Evolutionary conservation across 1,139 yeast genomes (phyloP).

Genomic region (Geotrichum cucujoidarum): DNA sequence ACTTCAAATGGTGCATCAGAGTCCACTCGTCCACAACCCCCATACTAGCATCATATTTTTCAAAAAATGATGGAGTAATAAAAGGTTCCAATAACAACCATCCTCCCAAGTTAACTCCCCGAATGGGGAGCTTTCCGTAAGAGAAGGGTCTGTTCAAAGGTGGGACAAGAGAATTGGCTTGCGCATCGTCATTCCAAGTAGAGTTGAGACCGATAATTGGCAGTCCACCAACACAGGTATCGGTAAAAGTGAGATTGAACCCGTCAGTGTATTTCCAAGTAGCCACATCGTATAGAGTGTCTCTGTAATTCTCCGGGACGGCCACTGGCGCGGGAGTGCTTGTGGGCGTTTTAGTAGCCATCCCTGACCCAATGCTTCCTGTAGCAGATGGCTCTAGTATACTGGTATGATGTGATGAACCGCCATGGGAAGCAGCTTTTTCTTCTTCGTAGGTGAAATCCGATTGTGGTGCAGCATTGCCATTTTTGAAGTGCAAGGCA

Average conservation of each 20-base stretch:
- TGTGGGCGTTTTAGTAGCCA: neutral
- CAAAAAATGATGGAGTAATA: conserved; percentile 77
- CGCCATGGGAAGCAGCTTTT: neutral
- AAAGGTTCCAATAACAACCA: conserved; percentile 84
- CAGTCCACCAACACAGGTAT: conserved; percentile 35
- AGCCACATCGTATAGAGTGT: conserved; percentile 31
- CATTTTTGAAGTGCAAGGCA: neutral
- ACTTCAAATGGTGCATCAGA: conserved; percentile 42
- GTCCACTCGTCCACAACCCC: conserved; percentile 37
- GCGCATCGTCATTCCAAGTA: conserved; percentile 32
- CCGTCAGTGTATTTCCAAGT: conserved; percentile 36
- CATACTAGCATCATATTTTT: conserved; percentile 34
- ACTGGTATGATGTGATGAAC: too few species aligned
- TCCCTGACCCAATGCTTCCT: too few species aligned
- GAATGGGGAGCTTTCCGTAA: conserved; percentile 48
- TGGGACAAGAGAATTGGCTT: conserved; percentile 32
- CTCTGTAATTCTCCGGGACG: conserved; percentile 24
- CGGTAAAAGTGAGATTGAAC: conserved; percentile 37
- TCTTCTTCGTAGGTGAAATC: neutral
- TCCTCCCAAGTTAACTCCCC: conserved; percentile 86
- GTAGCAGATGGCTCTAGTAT: too few species aligned
- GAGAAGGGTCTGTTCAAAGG: conserved; percentile 36
- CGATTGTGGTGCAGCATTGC: neutral
- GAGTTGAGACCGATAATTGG: conserved; percentile 37
- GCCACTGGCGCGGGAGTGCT: neutral